Percentiles rank a stretch among this genome's conserved stretches.
Conservation (phyloP, 768 basidiomycete species). For the Boletus subparvulus region DNA sequence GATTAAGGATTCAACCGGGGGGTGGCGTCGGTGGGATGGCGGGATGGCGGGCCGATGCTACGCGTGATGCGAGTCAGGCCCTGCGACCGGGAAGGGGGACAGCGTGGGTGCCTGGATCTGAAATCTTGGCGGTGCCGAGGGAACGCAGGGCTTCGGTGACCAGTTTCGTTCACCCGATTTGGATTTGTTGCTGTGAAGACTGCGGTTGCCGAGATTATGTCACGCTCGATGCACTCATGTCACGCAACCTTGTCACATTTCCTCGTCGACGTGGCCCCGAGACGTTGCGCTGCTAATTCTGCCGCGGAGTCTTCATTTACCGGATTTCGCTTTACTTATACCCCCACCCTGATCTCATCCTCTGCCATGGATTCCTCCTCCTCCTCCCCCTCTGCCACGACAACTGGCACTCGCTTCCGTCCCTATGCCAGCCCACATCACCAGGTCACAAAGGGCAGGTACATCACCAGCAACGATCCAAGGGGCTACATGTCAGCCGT, state of each 20-base stretch:
- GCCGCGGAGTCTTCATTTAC: slow-evolving; percentile 32
- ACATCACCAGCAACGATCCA: slow-evolving; percentile 88
- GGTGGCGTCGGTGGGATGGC: slow-evolving; percentile 17
- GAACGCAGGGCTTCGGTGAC: slow-evolving; percentile 29
- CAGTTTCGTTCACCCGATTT: slow-evolving; percentile 39
- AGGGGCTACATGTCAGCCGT: slow-evolving; percentile 78
- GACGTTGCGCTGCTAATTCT: slow-evolving; percentile 32
- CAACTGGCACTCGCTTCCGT: slow-evolving; percentile 45
- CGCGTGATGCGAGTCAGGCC: slow-evolving; percentile 11
- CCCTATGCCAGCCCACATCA: slow-evolving; percentile 76
- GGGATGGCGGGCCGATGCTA: slow-evolving; percentile 21
- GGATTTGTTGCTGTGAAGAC: slow-evolving; percentile 32
- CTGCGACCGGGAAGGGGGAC: background rate
- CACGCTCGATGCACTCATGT: slow-evolving; percentile 27
- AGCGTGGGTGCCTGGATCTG: slow-evolving; percentile 35
- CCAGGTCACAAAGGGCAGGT: slow-evolving; percentile 81
- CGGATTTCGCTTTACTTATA: slow-evolving; percentile 23
- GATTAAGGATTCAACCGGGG: slow-evolving; percentile 17
- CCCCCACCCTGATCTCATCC: slow-evolving; percentile 7
- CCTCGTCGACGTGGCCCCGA: slow-evolving; percentile 40
- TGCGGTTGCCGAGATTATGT: slow-evolving; percentile 35
- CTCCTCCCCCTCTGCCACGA: slow-evolving; percentile 26
- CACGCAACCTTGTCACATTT: slow-evolving; percentile 26
- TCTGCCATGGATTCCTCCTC: slow-evolving; percentile 42
- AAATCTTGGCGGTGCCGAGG: slow-evolving; percentile 49